Evolutionary conservation across 306 rosid species (phyloP).

Genomic region (Morella rubra): DNA sequence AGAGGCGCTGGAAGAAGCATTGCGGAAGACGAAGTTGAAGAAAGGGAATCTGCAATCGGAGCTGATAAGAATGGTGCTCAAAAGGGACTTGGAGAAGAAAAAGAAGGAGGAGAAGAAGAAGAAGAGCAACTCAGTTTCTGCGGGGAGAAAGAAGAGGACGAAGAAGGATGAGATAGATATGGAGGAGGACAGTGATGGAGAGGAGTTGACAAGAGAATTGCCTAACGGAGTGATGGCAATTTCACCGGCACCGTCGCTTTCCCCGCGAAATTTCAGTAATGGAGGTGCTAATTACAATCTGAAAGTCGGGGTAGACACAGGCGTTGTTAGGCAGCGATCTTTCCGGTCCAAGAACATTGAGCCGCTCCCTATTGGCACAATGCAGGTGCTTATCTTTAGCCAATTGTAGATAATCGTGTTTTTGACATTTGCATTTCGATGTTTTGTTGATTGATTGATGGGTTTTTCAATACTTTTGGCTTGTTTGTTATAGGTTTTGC

Average conservation of each 20-base stretch:
- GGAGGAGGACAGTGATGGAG: slow-evolving; percentile 43
- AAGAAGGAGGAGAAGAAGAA: slow-evolving; percentile 17
- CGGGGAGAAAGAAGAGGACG: slow-evolving; percentile 27
- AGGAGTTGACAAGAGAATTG: slow-evolving; percentile 65
- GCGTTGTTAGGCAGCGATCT: slow-evolving; percentile 44
- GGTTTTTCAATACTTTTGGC: slow-evolving; percentile 14
- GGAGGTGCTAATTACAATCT: slow-evolving; percentile 50
- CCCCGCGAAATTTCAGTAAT: slow-evolving; percentile 49
- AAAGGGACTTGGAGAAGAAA: slow-evolving; percentile 78
- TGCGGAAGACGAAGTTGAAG: slow-evolving; percentile 44
- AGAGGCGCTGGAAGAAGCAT: slow-evolving; percentile 40
- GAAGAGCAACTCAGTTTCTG: not conserved
- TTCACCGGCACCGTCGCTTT: slow-evolving; percentile 54
- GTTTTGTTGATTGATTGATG: slow-evolving; percentile 12
- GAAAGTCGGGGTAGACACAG: slow-evolving; percentile 50
- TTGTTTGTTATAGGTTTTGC: slow-evolving; percentile 39
- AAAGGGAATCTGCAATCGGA: slow-evolving; percentile 68
- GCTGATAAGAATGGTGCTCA: slow-evolving; percentile 80
- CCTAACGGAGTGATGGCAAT: slow-evolving; percentile 93
- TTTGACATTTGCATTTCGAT: not conserved
- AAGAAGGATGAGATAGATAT: slow-evolving; percentile 26
- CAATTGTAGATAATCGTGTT: not conserved
- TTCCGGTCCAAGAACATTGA: slow-evolving; percentile 93
- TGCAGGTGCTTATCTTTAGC: slow-evolving; percentile 48
- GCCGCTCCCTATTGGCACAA: slow-evolving; percentile 49